phyloP scores from a whole-genome alignment of 1,284 basidiomycete genomes.

The Ceratobasidium theobromae region DNA sequence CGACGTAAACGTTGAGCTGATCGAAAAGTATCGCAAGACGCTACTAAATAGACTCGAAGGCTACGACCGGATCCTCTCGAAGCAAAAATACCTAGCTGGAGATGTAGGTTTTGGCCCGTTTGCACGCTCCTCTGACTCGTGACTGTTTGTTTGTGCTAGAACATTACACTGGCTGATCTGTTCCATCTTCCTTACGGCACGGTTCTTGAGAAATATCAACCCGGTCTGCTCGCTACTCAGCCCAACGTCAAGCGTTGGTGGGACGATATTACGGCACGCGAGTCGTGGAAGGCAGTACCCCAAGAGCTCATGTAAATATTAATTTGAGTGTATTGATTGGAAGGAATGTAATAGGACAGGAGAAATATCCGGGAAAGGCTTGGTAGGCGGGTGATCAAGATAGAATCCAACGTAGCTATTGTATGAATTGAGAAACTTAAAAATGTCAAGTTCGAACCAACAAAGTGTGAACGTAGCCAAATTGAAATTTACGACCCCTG shows the following conservation, averaged over 20 bases:
- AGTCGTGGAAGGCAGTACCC: constrained; percentile 45
- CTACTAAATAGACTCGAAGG: constrained; percentile 48
- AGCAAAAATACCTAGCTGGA: constrained; percentile 53
- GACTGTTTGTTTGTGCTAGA: background rate
- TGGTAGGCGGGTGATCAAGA: no score
- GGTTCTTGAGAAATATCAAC: constrained; percentile 37
- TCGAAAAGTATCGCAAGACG: constrained; percentile 37
- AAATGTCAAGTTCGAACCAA: no score
- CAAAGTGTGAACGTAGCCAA: no score
- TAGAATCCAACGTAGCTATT: no score
- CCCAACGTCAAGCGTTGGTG: constrained; percentile 37
- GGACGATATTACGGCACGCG: constrained; percentile 44
- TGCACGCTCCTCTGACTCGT: background rate
- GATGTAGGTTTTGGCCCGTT: constrained; percentile 43
- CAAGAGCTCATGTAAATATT: background rate
- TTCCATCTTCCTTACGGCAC: constrained; percentile 54
- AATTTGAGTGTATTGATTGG: background rate
- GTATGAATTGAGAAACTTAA: no score
- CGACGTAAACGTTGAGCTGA: constrained; percentile 41
- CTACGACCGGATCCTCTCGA: constrained; percentile 51
- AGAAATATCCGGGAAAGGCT: no score
- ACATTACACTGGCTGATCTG: constrained; percentile 54
- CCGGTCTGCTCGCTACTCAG: constrained; percentile 36
- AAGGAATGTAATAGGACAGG: no score
- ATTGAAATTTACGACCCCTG: no score